Percentiles rank a stretch among this genome's conserved stretches.
These are phyloP conservation scores for Penicillium sumatraense DNA, from an alignment of 2,329 filamentous ascomycete genomes.

Conservation along the genomic window DNA sequence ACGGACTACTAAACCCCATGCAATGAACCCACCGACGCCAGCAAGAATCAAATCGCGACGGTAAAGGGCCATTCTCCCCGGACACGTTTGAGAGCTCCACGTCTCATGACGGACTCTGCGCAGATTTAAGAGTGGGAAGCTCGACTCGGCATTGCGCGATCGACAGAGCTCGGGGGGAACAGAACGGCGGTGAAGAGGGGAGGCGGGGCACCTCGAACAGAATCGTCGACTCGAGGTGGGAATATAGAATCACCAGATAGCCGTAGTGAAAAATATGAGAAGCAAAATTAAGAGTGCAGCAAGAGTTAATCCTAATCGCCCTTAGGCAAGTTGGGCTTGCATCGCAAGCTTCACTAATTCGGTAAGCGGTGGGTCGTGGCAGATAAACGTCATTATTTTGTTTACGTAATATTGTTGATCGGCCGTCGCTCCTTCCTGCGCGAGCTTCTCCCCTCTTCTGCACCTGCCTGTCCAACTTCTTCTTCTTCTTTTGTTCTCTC, in stretches of 20 bases:
- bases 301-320: no score
- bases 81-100: slow-evolving; percentile 48
- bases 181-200: slow-evolving; percentile 1
- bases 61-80: slow-evolving; percentile 53
- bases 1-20: slow-evolving; percentile 84
- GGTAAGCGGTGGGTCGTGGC: not conserved
- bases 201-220: not conserved
- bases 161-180: not conserved
- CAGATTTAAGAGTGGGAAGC: slow-evolving; percentile 18
- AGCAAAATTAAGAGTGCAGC: not conserved
- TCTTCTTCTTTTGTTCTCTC: slow-evolving; percentile 4
- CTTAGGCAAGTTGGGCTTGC: not conserved
- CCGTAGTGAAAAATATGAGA: not conserved
- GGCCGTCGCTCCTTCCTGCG: slow-evolving; percentile 9
- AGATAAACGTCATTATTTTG: slow-evolving; percentile 31
- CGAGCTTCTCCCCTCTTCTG: slow-evolving; percentile 9
- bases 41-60: slow-evolving; percentile 50
- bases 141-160: slow-evolving; percentile 17
- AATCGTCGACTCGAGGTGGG: not conserved
- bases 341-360: not conserved
- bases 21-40: slow-evolving; percentile 62
- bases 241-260: not conserved
- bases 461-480: no score
- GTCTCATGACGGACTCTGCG: slow-evolving; percentile 37
- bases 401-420: slow-evolving; percentile 24